A percentile compares a stretch with the other conserved stretches of the same genome.
These are phyloP conservation scores for Rhodotorula sp. DNA, from an alignment of 1,284 basidiomycete species.

Conservation along the genomic window DNA sequence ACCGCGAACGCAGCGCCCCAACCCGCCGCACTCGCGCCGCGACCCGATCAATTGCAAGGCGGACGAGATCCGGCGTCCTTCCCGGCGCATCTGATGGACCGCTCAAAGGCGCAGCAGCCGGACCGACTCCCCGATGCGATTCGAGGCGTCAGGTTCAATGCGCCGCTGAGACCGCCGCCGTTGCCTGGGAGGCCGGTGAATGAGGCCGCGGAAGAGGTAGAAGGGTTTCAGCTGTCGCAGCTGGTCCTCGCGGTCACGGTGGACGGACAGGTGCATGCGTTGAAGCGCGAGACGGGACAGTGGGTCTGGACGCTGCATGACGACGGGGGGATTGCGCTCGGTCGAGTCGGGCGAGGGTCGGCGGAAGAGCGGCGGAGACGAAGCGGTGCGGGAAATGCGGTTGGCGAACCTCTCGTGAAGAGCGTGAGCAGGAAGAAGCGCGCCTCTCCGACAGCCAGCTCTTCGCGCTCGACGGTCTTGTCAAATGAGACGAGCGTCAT, in stretches of 20 bases:
- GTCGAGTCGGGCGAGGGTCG: slow-evolving; percentile 9
- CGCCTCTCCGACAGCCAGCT: background rate
- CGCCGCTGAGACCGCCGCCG: background rate
- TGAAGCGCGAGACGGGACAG: slow-evolving; percentile 74
- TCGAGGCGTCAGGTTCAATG: slow-evolving; percentile 29
- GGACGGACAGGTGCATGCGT: slow-evolving; percentile 84
- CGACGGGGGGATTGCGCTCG: slow-evolving; percentile 52
- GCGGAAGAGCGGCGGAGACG: slow-evolving; percentile 40
- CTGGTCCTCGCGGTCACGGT: slow-evolving; percentile 79
- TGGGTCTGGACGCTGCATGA: slow-evolving; percentile 74
- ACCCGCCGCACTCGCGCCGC: slow-evolving; percentile 12
- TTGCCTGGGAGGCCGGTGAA: background rate
- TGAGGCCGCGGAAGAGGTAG: slow-evolving; percentile 41
- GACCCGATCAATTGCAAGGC: background rate
- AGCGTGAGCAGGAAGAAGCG: slow-evolving; percentile 19
- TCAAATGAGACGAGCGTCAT: slow-evolving; percentile 27
- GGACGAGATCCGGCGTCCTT: background rate
- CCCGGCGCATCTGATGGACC: slow-evolving; percentile 9
- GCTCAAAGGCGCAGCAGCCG: background rate
- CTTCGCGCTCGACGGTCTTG: background rate
- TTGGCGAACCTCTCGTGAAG: slow-evolving; percentile 34
- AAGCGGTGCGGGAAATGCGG: slow-evolving; percentile 48
- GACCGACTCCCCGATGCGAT: slow-evolving; percentile 21
- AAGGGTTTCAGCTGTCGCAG: slow-evolving; percentile 63
- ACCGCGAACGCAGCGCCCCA: background rate